These are phyloP conservation scores for Septoria petroselini DNA, from an alignment of 2,329 filamentous ascomycete species.

Conservation along the genomic window DNA sequence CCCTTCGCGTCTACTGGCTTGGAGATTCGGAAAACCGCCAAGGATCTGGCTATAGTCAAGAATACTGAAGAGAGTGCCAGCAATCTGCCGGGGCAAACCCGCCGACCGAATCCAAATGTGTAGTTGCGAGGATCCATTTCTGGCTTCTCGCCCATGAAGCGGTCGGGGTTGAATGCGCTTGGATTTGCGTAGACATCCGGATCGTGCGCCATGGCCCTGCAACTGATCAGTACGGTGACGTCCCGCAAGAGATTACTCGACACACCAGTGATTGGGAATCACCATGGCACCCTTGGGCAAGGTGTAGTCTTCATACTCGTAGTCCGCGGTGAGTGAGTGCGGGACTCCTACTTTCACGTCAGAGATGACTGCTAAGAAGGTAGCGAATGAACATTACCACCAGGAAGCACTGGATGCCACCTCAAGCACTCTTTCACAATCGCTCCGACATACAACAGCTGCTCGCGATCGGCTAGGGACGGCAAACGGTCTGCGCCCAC, in stretches of 20 bases:
- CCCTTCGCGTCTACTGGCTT: slow-evolving; percentile 17
- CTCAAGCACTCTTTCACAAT: slow-evolving; percentile 39
- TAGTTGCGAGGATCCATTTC: slow-evolving; percentile 24
- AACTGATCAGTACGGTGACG: neutral
- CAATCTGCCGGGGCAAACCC: slow-evolving; percentile 24
- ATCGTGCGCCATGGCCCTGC: slow-evolving; percentile 8
- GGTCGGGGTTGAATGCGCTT: slow-evolving; percentile 24
- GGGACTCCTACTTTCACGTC: too few relatives aligned
- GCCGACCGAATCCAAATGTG: slow-evolving; percentile 25
- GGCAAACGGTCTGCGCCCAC: slow-evolving; percentile 36
- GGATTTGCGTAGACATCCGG: slow-evolving; percentile 8
- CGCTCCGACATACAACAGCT: slow-evolving; percentile 36
- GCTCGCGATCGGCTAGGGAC: slow-evolving; percentile 29
- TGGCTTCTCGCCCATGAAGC: slow-evolving; percentile 23
- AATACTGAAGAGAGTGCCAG: slow-evolving; percentile 23
- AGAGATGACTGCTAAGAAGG: too few relatives aligned
- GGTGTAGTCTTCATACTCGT: slow-evolving; percentile 41
- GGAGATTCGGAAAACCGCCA: slow-evolving; percentile 19
- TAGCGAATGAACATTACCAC: too few relatives aligned
- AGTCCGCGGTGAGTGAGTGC: slow-evolving; percentile 45
- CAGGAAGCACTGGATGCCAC: slow-evolving; percentile 35
- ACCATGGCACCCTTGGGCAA: slow-evolving; percentile 44
- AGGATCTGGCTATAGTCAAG: slow-evolving; percentile 16
- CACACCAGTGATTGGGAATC: slow-evolving; percentile 40
- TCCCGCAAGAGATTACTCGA: neutral